Conservation (phyloP, 768 basidiomycete species). For the Kwoniella dendrophila region DNA sequence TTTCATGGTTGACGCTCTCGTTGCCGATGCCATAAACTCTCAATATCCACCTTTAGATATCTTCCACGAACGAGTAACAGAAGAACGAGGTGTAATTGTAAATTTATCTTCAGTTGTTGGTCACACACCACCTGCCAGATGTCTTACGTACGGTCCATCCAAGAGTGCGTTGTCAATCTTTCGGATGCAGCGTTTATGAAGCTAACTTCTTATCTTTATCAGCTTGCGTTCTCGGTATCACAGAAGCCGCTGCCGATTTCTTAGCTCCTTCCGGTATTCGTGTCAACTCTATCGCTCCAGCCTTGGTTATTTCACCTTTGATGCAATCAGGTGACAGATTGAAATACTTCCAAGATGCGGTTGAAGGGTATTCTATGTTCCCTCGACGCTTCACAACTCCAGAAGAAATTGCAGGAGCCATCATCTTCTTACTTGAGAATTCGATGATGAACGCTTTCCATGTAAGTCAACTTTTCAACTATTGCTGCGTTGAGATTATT, state of each 20-base stretch:
- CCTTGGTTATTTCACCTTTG: conserved; percentile 1
- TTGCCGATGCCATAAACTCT: conserved; percentile 50
- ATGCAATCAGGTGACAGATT: background rate
- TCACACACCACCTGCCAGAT: conserved; percentile 35
- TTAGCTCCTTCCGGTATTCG: conserved; percentile 49
- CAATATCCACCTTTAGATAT: conserved; percentile 31
- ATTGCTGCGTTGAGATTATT: background rate
- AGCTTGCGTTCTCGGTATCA: conserved; percentile 6
- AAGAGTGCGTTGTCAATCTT: conserved; percentile 27
- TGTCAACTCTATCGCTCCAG: conserved; percentile 38
- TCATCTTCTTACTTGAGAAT: conserved; percentile 28
- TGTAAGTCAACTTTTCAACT: background rate
- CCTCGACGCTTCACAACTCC: conserved; percentile 11
- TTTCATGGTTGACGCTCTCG: conserved; percentile 45
- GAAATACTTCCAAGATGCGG: conserved; percentile 18
- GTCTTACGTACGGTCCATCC: conserved; percentile 46
- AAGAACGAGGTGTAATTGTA: conserved; percentile 51
- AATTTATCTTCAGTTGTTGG: conserved; percentile 49
- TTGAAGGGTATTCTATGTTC: conserved; percentile 21
- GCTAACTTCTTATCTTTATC: background rate
- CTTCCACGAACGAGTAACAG: conserved; percentile 12
- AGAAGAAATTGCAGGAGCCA: conserved; percentile 12
- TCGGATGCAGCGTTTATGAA: background rate
- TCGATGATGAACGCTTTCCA: conserved; percentile 26
- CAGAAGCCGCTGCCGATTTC: conserved; percentile 35